Conservation (phyloP, 805 yeast species). For the Saccharomycopsis selenospora region DNA sequence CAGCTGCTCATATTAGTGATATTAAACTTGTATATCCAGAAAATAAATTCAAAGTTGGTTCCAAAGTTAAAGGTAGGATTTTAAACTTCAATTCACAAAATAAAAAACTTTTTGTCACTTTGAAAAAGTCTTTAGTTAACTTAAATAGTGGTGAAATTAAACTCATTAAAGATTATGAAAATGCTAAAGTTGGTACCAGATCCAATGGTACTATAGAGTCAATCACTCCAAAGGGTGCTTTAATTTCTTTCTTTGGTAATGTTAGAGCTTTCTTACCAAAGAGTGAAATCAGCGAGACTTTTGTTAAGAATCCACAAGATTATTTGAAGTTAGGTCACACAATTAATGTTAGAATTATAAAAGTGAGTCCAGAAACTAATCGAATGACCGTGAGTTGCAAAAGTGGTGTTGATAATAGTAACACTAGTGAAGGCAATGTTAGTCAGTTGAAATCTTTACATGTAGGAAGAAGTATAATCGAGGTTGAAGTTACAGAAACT, state of each 20-base stretch:
- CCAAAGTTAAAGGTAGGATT: slow-evolving; percentile 71
- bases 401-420: slow-evolving; percentile 45
- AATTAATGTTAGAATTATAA: slow-evolving; percentile 57
- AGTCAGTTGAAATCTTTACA: slow-evolving; percentile 39
- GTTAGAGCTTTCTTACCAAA: slow-evolving; percentile 77
- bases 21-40: slow-evolving; percentile 82
- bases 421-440: slow-evolving; percentile 34
- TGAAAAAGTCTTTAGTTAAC: slow-evolving; percentile 78
- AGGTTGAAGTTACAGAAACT: slow-evolving; percentile 62
- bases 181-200: slow-evolving; percentile 45
- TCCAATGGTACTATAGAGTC: slow-evolving; percentile 70
- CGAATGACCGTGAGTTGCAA: slow-evolving; percentile 70
- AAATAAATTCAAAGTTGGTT: slow-evolving; percentile 80
- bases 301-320: slow-evolving; percentile 68
- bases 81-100: slow-evolving; percentile 39
- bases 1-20: slow-evolving; percentile 74
- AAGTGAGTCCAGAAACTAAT: slow-evolving; percentile 44
- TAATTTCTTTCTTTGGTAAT: slow-evolving; percentile 76
- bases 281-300: slow-evolving; percentile 84
- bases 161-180: slow-evolving; percentile 39
- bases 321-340: slow-evolving; percentile 81
- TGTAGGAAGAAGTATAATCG: slow-evolving; percentile 56
- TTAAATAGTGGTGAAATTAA: slow-evolving; percentile 24
- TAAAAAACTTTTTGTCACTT: slow-evolving; percentile 53
- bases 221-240: slow-evolving; percentile 69